Conservation (phyloP, 2,329 filamentous ascomycete species). For the Xylariaceae sp. region DNA sequence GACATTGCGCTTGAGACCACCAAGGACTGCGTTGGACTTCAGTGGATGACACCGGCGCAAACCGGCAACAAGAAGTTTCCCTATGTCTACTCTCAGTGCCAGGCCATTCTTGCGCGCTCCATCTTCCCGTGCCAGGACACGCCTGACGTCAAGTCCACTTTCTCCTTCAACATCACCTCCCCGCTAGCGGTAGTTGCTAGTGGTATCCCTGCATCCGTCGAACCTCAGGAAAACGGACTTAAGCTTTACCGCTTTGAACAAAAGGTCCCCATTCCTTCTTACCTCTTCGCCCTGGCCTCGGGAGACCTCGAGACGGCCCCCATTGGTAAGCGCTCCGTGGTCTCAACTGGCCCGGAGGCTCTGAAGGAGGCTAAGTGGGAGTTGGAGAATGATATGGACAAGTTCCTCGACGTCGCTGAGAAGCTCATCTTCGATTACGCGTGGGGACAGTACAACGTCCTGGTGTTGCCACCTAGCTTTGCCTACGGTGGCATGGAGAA, state of each 20-base stretch:
- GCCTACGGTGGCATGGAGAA: conserved; percentile 92
- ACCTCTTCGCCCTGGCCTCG: conserved; percentile 86
- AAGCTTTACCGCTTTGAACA: conserved; percentile 83
- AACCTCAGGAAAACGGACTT: conserved; percentile 44
- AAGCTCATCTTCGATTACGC: conserved; percentile 76
- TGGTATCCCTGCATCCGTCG: conserved; percentile 57
- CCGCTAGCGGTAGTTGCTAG: conserved; percentile 87
- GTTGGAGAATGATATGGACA: conserved; percentile 84
- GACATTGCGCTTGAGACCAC: conserved; percentile 75
- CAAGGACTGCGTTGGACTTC: conserved; percentile 80
- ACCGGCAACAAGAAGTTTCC: conserved; percentile 94
- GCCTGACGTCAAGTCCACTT: conserved; percentile 94
- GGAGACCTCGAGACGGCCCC: conserved; percentile 81
- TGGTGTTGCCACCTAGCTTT: conserved; percentile 85
- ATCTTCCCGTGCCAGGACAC: conserved; percentile 97
- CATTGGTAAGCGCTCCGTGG: conserved; percentile 78
- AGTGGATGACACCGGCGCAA: conserved; percentile 91
- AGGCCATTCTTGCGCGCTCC: conserved; percentile 90
- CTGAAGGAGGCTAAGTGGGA: conserved; percentile 82
- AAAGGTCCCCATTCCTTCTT: conserved; percentile 85
- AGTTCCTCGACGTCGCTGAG: conserved; percentile 83
- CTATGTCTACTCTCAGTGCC: conserved; percentile 97
- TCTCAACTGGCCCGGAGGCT: conserved; percentile 85
- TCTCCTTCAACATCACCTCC: conserved; percentile 81
- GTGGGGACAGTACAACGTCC: conserved; percentile 93